Base-by-base conservation (phyloP, 768 basidiomycete species). In the Trametes villosa region DNA sequence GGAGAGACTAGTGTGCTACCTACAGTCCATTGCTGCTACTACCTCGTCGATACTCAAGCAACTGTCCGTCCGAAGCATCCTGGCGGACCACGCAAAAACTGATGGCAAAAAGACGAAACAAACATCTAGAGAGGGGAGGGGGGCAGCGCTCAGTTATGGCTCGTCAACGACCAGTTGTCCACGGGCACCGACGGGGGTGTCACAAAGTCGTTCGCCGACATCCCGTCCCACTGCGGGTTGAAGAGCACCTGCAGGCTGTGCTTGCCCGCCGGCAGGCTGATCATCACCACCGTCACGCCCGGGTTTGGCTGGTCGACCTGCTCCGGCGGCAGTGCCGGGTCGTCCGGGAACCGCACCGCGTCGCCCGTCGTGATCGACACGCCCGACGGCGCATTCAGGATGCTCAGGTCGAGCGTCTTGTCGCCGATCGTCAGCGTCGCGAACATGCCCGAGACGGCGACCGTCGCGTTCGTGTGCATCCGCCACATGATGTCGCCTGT, bases 381-480 rank as follows among this genome's bases (percentile, higher is more conserved):
- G 17, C 88, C 90, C 18, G 76, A 49, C 0, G 84, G 87, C 1
- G 89, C 79, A 65, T 85, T 86, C 60, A 92, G 70, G 33, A 97
- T 83, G 30, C 79, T 72, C 60, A 93, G 83, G 53, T 77, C 71
- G 77, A 92, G 75, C 38, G 83, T 88, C 72, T 92, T 75, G 27
- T 83, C 86, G 47, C 82, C 91, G 54, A 96, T 83, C 4, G 75
- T 77, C 62, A 99, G 77, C 7, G 88, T 93, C 0, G 94, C 96
- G 1, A 87, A 83, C 5, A 81, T 83, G 31, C 87, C 86, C 53
- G 72, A 75, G 53, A 75, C 68, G 53, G 72, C 66, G 38, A 94
- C 74, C 3, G 94, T 92, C 8, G 96, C 95, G 75, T 98, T 98
- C 54, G 96, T 97, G 75, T 98, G 95, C 81, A 92, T 91, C 46